phyloP scores from a whole-genome alignment of 164 flowering plant species.

The Kalanchoe fedtschenkoi region DNA sequence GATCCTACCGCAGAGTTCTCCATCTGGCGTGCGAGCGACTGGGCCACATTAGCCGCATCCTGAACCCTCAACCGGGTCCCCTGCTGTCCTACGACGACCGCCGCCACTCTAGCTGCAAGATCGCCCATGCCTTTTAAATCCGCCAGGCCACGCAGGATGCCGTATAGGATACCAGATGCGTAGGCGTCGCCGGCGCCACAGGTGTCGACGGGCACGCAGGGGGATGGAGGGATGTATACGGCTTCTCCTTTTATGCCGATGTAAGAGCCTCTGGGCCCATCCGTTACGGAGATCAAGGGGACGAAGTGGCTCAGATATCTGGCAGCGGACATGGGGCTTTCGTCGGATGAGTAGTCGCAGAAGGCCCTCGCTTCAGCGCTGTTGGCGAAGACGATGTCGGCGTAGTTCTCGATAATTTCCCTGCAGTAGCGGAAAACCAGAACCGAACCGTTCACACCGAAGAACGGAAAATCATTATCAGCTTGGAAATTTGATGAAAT shows the following conservation, averaged over 20 bases:
- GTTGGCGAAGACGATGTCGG: conserved; percentile 85
- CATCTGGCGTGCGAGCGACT: conserved; percentile 36
- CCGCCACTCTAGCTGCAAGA: conserved; percentile 73
- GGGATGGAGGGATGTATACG: conserved; percentile 69
- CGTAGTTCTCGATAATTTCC: conserved; percentile 77
- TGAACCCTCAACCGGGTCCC: conserved; percentile 80
- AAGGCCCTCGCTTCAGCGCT: conserved; percentile 82
- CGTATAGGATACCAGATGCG: conserved; percentile 82
- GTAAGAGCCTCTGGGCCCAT: conserved; percentile 78
- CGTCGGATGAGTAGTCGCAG: conserved; percentile 59
- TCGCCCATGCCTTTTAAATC: conserved; percentile 74
- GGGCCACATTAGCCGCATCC: conserved; percentile 60
- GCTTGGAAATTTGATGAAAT: neutral
- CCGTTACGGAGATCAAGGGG: conserved; percentile 82
- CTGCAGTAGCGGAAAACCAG: conserved; percentile 21
- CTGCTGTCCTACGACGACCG: conserved; percentile 86
- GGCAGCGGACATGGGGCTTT: conserved; percentile 60
- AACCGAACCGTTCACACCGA: too few species aligned
- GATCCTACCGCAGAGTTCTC: conserved; percentile 25
- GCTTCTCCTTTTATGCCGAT: conserved; percentile 91
- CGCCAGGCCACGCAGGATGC: conserved; percentile 56
- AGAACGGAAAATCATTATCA: neutral
- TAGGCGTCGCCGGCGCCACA: conserved; percentile 99
- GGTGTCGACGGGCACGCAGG: conserved; percentile 76
- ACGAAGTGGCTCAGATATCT: conserved; percentile 82